These are phyloP conservation scores for Leccinum subspadiceum DNA, from an alignment of 1,284 basidiomycete species.

Conservation along the genomic window DNA sequence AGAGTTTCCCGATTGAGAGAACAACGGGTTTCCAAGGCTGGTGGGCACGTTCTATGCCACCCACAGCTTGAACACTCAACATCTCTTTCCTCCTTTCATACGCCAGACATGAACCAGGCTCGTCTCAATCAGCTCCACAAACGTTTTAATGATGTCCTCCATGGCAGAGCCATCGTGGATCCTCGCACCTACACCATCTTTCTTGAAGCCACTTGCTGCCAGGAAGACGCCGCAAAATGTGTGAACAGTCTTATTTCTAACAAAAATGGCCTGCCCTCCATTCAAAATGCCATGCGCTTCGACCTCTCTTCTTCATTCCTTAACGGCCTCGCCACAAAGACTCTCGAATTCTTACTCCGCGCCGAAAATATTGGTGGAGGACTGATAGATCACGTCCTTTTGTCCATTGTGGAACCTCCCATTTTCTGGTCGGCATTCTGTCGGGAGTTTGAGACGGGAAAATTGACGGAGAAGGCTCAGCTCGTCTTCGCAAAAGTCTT, in stretches of 20 bases:
- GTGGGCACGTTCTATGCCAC: background rate
- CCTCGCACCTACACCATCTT: constrained; percentile 32
- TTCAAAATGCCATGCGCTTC: constrained; percentile 47
- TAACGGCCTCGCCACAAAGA: constrained; percentile 40
- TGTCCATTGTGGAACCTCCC: constrained; percentile 50
- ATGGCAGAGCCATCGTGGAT: constrained; percentile 21
- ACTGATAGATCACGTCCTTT: constrained; percentile 39
- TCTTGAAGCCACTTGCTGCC: constrained; percentile 47
- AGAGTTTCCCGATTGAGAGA: background rate
- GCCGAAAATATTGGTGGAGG: constrained; percentile 46
- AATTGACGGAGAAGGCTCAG: constrained; percentile 38
- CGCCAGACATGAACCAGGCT: constrained; percentile 16
- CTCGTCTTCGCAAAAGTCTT: constrained; percentile 53
- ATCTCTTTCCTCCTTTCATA: background rate
- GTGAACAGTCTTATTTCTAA: constrained; percentile 43
- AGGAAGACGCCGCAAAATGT: constrained; percentile 41
- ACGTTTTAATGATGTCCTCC: constrained; percentile 27
- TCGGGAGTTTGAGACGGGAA: constrained; percentile 37
- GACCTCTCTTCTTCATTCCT: constrained; percentile 43
- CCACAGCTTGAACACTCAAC: background rate
- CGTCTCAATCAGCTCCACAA: constrained; percentile 23
- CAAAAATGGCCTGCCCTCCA: constrained; percentile 37
- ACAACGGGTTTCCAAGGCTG: background rate
- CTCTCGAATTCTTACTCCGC: constrained; percentile 46
- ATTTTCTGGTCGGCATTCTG: constrained; percentile 52